Conservation (phyloP, 2,329 filamentous ascomycete genomes). For the Cryphonectria radicalis region DNA sequence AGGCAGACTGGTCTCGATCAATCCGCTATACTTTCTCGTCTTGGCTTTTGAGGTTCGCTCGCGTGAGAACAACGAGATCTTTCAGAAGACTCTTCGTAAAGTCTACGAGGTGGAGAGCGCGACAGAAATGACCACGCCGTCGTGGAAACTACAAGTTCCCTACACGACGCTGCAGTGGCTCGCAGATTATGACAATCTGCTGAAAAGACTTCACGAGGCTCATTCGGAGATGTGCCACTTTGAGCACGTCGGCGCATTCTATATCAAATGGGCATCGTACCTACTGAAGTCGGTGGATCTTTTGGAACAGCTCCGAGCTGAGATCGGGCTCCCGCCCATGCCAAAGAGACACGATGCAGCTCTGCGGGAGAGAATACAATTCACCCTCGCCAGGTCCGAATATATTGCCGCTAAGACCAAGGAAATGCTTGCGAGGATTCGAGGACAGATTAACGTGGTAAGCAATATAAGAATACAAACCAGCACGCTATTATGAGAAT, state of each 20-base stretch:
- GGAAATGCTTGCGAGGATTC: conserved; percentile 19
- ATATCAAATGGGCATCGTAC: conserved; percentile 11
- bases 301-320: not conserved
- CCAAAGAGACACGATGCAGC: not conserved
- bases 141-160: conserved; percentile 17
- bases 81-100: conserved; percentile 13
- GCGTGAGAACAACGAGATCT: conserved; percentile 12
- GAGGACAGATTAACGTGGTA: conserved; percentile 20
- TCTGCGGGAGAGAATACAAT: conserved; percentile 15
- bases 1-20: not conserved
- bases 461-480: not conserved
- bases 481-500: not conserved
- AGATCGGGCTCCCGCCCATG: conserved; percentile 3
- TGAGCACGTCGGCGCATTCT: conserved; percentile 10
- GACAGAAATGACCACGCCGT: conserved; percentile 18
- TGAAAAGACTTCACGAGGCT: conserved; percentile 11
- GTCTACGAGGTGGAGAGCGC: conserved; percentile 18
- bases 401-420: conserved; percentile 13
- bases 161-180: conserved; percentile 15
- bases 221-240: conserved; percentile 22
- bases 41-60: conserved; percentile 13
- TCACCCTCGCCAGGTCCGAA: conserved; percentile 16
- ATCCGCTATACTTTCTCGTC: conserved; percentile 18
- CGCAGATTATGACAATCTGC: conserved; percentile 16
- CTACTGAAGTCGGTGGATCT: not conserved